Percentiles rank a stretch among this genome's conserved stretches.
Conservation (phyloP, 208 protist species). For the Spongospora subterranea region DNA sequence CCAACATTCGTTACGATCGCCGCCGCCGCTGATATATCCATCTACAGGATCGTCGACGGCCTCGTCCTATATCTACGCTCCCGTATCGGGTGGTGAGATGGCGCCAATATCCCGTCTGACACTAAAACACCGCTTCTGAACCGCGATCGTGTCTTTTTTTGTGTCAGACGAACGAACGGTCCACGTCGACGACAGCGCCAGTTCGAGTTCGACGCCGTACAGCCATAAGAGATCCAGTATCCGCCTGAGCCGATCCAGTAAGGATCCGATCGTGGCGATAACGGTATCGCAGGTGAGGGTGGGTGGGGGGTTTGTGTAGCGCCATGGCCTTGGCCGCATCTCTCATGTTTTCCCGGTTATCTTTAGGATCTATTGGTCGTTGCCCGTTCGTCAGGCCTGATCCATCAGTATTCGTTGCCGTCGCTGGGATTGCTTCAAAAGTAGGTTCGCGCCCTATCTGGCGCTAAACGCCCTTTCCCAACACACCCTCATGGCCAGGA, state of each 20-base stretch:
- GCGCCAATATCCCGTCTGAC: no score
- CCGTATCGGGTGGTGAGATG: not conserved
- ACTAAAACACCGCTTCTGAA: no score
- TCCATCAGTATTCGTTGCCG: slow-evolving; percentile 77
- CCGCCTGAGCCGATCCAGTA: not conserved
- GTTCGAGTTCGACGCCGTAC: not conserved
- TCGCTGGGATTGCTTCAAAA: slow-evolving; percentile 78
- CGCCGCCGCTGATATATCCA: no score
- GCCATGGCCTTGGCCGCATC: no score
- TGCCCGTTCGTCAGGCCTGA: slow-evolving; percentile 54
- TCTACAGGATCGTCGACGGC: no score
- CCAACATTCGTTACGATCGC: no score
- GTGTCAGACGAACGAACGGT: not conserved
- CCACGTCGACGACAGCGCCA: not conserved
- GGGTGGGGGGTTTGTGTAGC: no score
- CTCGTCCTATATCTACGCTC: not conserved
- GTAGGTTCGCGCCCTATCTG: slow-evolving; percentile 69
- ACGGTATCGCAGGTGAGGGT: no score
- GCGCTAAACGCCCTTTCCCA: slow-evolving; percentile 52
- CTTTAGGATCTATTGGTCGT: slow-evolving; percentile 51
- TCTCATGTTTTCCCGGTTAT: no score
- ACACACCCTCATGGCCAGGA: not conserved
- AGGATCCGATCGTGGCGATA: slow-evolving; percentile 61
- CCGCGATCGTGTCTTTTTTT: no score
- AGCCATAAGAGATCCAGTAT: not conserved